Evolutionary conservation across 495 filamentous ascomycete species (phyloP).

Genomic region (Xylaria nigripes): DNA sequence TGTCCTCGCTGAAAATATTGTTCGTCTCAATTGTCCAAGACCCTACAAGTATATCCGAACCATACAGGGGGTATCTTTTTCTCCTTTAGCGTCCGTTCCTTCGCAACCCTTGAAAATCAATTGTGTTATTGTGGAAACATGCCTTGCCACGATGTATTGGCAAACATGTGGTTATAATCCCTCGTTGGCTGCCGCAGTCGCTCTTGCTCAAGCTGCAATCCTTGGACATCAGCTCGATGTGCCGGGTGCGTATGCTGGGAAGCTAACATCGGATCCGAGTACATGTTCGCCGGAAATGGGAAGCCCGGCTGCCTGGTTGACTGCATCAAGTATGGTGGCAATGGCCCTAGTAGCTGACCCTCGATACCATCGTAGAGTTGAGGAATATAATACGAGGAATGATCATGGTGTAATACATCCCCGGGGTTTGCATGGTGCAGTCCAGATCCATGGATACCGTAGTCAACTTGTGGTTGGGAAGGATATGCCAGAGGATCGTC

Average conservation of each 20-base stretch:
- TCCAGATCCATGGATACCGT: slow-evolving; percentile 27
- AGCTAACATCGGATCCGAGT: slow-evolving; percentile 25
- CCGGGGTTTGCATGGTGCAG: slow-evolving; percentile 15
- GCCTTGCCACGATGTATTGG: slow-evolving; percentile 27
- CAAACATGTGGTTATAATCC: slow-evolving; percentile 35
- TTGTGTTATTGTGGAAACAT: slow-evolving; percentile 24
- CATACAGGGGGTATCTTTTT: slow-evolving; percentile 26
- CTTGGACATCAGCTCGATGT: slow-evolving; percentile 11
- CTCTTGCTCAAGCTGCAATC: slow-evolving; percentile 19
- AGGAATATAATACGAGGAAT: slow-evolving; percentile 35
- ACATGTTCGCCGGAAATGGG: slow-evolving; percentile 33
- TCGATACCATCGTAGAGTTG: slow-evolving; percentile 41
- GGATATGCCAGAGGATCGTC: slow-evolving; percentile 86
- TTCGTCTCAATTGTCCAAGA: not conserved
- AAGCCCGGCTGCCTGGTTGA: slow-evolving; percentile 30
- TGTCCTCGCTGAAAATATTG: not conserved
- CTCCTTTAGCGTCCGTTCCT: not conserved
- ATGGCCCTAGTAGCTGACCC: slow-evolving; percentile 38
- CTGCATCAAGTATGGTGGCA: slow-evolving; percentile 39
- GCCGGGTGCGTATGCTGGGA: slow-evolving; percentile 17
- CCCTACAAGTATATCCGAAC: slow-evolving; percentile 6
- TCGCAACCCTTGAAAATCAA: slow-evolving; percentile 10
- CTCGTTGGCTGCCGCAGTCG: slow-evolving; percentile 26
- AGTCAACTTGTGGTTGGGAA: slow-evolving; percentile 65
- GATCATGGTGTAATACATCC: slow-evolving; percentile 19